phyloP scores from a whole-genome alignment of 2,329 filamentous ascomycete genomes.

The Trichophyton benhamiae region DNA sequence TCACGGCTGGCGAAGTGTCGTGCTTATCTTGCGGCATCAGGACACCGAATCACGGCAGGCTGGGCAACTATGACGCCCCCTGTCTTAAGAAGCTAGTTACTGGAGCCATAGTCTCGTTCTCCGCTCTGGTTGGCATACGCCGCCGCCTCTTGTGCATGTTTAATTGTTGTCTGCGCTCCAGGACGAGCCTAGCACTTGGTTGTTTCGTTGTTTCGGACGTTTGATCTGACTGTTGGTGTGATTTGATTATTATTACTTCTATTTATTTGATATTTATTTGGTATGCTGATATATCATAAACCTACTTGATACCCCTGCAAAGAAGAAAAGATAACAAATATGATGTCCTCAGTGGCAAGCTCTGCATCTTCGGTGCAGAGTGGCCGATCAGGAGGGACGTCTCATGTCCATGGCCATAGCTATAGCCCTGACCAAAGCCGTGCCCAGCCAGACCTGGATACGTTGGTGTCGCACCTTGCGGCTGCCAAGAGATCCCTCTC shows the following conservation, averaged over 20 bases:
- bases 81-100: background rate
- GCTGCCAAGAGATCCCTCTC: slow-evolving; percentile 78
- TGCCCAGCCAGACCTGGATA: slow-evolving; percentile 44
- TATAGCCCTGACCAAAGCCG: too few species aligned
- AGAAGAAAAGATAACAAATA: background rate
- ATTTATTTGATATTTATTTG: background rate
- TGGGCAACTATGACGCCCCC: background rate
- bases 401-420: too few species aligned
- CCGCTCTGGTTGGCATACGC: background rate
- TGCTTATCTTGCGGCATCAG: background rate
- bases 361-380: background rate
- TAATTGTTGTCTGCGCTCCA: too few species aligned
- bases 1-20: background rate
- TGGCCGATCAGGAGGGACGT: background rate
- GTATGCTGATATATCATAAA: background rate
- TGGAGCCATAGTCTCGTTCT: background rate
- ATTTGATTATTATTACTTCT: too few species aligned
- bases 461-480: slow-evolving; percentile 70
- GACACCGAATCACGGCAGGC: background rate
- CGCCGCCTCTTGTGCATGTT: background rate
- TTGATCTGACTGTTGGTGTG: too few species aligned
- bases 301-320: background rate
- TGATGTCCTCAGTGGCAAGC: slow-evolving; percentile 6
- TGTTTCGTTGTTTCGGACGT: too few species aligned
- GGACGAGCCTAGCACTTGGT: too few species aligned